Conservation (phyloP, 352 stramenopile genomes). For the Pythium chondricola region DNA sequence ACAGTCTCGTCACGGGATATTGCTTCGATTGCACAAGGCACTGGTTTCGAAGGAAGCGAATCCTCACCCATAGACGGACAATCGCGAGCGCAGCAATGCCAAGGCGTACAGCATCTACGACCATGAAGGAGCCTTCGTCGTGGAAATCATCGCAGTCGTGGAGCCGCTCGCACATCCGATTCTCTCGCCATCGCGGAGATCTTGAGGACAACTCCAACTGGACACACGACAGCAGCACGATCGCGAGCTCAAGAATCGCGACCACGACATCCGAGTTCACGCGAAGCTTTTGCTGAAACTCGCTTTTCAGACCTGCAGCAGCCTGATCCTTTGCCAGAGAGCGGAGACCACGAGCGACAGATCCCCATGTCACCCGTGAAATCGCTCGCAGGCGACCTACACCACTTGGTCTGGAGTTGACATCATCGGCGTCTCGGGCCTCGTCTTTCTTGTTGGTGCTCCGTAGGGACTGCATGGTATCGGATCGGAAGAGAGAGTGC, state of each 20-base stretch:
- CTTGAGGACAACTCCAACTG: slow-evolving; percentile 34
- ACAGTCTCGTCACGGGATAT: slow-evolving; percentile 15
- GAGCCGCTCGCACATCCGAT: slow-evolving; percentile 26
- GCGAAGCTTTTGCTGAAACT: slow-evolving; percentile 35
- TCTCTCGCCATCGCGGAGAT: slow-evolving; percentile 42
- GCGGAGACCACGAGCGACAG: slow-evolving; percentile 9
- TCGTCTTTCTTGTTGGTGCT: slow-evolving; percentile 1
- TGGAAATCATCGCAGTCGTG: slow-evolving; percentile 27
- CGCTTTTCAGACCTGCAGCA: slow-evolving; percentile 6
- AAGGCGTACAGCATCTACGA: slow-evolving; percentile 25
- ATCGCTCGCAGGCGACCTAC: slow-evolving; percentile 5
- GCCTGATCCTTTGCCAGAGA: neutral
- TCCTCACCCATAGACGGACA: slow-evolving; percentile 18
- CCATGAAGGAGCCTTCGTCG: slow-evolving; percentile 31
- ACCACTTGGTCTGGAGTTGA: neutral
- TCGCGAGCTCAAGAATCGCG: slow-evolving; percentile 32
- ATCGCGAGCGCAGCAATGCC: slow-evolving; percentile 17
- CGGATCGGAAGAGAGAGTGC: slow-evolving; percentile 4
- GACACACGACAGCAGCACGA: slow-evolving; percentile 33
- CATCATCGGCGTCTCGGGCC: neutral
- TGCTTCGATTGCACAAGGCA: neutral
- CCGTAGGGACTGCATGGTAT: slow-evolving; percentile 4
- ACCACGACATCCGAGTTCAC: slow-evolving; percentile 37
- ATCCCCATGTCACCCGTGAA: slow-evolving; percentile 15
- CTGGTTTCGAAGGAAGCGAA: slow-evolving; percentile 20